phyloP scores from a whole-genome alignment of 2,329 filamentous ascomycete species.

The Claviceps cyperi region DNA sequence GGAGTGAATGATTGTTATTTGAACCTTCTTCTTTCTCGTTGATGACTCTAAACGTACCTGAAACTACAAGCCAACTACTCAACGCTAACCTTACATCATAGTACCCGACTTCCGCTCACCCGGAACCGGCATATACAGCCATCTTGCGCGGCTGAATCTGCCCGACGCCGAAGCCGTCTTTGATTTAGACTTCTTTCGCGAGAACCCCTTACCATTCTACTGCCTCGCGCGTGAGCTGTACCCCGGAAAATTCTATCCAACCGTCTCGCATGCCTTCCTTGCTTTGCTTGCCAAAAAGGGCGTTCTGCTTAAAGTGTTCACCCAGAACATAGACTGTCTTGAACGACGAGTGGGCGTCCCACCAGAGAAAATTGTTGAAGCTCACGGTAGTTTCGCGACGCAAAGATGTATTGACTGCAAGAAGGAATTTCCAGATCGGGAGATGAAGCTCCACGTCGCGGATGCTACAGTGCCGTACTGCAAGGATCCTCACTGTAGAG shows the following conservation, averaged over 20 bases:
- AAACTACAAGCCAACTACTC: neutral
- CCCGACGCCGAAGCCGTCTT: constrained; percentile 89
- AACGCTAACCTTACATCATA: constrained; percentile 10
- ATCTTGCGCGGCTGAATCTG: constrained; percentile 71
- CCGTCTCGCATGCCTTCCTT: constrained; percentile 81
- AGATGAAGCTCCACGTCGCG: constrained; percentile 58
- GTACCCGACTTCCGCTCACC: constrained; percentile 94
- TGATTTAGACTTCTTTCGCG: constrained; percentile 76
- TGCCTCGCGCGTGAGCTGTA: constrained; percentile 83
- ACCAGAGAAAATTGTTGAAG: constrained; percentile 69
- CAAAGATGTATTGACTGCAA: constrained; percentile 89
- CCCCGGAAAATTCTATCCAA: constrained; percentile 77
- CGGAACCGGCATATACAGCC: constrained; percentile 85
- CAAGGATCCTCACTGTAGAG: constrained; percentile 44
- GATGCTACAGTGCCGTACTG: constrained; percentile 60
- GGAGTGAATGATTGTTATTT: no score
- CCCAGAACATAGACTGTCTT: constrained; percentile 94
- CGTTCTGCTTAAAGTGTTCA: constrained; percentile 74
- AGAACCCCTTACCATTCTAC: constrained; percentile 83
- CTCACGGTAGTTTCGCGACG: constrained; percentile 85
- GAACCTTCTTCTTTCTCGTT: no score
- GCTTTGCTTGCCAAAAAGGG: constrained; percentile 66
- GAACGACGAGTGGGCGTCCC: constrained; percentile 80
- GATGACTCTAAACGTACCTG: no score
- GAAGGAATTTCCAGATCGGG: constrained; percentile 51